Conservation (phyloP, 2,329 filamentous ascomycete species). For the Orbilia blumenaviensis region DNA sequence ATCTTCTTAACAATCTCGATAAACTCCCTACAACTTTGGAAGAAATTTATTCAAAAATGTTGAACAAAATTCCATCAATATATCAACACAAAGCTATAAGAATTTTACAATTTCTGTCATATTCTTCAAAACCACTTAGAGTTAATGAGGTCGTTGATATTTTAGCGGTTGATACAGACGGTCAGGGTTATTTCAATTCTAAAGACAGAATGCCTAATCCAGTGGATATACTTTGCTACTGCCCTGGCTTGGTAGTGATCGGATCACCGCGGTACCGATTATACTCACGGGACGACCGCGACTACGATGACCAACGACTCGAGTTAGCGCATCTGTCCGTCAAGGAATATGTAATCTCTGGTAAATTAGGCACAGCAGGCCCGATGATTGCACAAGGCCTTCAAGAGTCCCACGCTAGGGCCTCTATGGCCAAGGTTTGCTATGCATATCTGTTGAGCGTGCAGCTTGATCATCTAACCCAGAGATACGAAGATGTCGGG, state of each 20-base stretch:
- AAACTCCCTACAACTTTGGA: slow-evolving; percentile 54
- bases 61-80: slow-evolving; percentile 54
- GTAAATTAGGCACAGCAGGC: slow-evolving; percentile 22
- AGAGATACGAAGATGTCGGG: not conserved
- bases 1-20: slow-evolving; percentile 43
- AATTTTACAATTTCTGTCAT: slow-evolving; percentile 58
- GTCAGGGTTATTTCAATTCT: slow-evolving; percentile 56
- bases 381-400: slow-evolving; percentile 10
- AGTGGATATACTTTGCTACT: slow-evolving; percentile 56
- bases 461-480: not conserved
- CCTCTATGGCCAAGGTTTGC: slow-evolving; percentile 55
- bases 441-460: slow-evolving; percentile 57
- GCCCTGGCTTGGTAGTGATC: slow-evolving; percentile 57
- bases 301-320: too few species aligned
- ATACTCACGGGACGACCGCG: not conserved
- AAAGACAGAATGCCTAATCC: slow-evolving; percentile 57
- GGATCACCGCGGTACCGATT: not conserved
- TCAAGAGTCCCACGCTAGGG: slow-evolving; percentile 38
- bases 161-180: slow-evolving; percentile 57
- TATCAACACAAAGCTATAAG: slow-evolving; percentile 54
- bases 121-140: slow-evolving; percentile 56
- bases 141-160: slow-evolving; percentile 59
- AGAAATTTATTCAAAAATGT: slow-evolving; percentile 57
- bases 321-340: slow-evolving; percentile 59
- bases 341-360: slow-evolving; percentile 59